These are phyloP conservation scores for Wickerhamomyces sydowiorum DNA, from an alignment of 805 yeast species.

Conservation along the genomic window DNA sequence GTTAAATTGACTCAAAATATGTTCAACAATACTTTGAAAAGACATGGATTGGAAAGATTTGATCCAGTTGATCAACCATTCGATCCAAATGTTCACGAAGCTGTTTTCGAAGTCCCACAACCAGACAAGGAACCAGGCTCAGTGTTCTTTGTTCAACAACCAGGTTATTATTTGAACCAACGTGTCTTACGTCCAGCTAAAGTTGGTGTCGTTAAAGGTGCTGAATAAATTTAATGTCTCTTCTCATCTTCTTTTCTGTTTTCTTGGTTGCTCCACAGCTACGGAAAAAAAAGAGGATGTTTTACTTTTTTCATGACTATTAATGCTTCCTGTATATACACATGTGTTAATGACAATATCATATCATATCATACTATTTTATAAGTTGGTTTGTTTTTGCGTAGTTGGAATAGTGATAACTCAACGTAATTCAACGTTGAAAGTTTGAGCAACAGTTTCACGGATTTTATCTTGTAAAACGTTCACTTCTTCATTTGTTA, in stretches of 20 bases:
- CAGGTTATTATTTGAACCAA: conserved; percentile 44
- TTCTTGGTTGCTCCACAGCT: too few relatives aligned
- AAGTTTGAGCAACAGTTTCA: conserved; percentile 42
- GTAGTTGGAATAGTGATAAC: neutral
- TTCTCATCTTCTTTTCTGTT: too few relatives aligned
- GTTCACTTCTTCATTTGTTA: conserved; percentile 84
- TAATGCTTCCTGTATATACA: conserved; percentile 1
- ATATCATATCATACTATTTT: too few relatives aligned
- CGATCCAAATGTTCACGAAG: conserved; percentile 51
- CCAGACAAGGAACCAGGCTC: conserved; percentile 51
- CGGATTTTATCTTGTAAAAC: conserved; percentile 63
- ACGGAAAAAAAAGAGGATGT: too few relatives aligned
- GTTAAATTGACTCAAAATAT: conserved; percentile 44
- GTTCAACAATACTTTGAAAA: conserved; percentile 42
- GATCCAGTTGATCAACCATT: conserved; percentile 44
- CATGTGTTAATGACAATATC: neutral
- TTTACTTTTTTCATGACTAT: neutral
- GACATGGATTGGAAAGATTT: conserved; percentile 43
- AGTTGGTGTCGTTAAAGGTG: conserved; percentile 48
- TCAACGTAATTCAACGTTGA: conserved; percentile 52
- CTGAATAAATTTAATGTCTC: conserved; percentile 12
- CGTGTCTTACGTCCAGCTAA: conserved; percentile 53
- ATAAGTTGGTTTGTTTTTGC: neutral
- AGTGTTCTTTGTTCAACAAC: conserved; percentile 48
- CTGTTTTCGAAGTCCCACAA: conserved; percentile 46